A percentile compares a stretch with the other conserved stretches of the same genome.
Conservation (phyloP, 257 asterid genomes). For the Ilex aquifolium region DNA sequence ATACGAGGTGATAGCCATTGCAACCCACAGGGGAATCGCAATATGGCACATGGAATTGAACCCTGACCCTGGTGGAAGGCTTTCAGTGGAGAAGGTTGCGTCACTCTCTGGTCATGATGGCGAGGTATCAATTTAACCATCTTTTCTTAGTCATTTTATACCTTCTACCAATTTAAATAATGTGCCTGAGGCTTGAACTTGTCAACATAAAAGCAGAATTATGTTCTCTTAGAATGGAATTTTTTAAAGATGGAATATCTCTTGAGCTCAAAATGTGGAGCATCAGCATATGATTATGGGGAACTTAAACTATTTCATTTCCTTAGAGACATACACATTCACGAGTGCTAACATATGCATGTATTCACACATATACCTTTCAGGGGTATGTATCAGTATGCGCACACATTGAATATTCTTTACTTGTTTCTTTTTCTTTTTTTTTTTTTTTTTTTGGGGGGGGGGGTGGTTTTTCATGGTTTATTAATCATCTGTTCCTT, state of each 20-base stretch:
- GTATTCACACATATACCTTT: not conserved
- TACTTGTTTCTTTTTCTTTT: not conserved
- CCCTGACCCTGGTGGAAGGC: constrained; percentile 78
- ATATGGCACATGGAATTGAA: constrained; percentile 84
- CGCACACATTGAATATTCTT: not conserved
- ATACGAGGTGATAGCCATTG: constrained; percentile 85
- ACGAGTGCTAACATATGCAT: not conserved
- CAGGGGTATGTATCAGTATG: not conserved
- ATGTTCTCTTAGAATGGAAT: not conserved
- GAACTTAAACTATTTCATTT: too few species aligned
- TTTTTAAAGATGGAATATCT: not conserved
- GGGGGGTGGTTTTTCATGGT: not conserved
- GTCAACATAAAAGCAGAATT: too few species aligned
- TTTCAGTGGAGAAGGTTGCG: constrained; percentile 54
- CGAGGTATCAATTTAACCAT: constrained; percentile 44
- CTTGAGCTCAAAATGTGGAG: too few species aligned
- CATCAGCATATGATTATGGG: not conserved
- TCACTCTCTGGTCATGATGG: constrained; percentile 58
- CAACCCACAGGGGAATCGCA: constrained; percentile 69
- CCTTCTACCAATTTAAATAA: not conserved
- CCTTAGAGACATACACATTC: not conserved
- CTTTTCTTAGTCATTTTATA: not conserved
- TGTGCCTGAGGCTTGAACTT: too few species aligned
- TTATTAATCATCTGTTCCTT: not conserved
- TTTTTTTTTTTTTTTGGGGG: not conserved